Evolutionary conservation across 2,329 filamentous ascomycete species (phyloP), one percentile per base, ranked within the genome.

Genomic region (Fusarium keratoplasticum): DNA sequence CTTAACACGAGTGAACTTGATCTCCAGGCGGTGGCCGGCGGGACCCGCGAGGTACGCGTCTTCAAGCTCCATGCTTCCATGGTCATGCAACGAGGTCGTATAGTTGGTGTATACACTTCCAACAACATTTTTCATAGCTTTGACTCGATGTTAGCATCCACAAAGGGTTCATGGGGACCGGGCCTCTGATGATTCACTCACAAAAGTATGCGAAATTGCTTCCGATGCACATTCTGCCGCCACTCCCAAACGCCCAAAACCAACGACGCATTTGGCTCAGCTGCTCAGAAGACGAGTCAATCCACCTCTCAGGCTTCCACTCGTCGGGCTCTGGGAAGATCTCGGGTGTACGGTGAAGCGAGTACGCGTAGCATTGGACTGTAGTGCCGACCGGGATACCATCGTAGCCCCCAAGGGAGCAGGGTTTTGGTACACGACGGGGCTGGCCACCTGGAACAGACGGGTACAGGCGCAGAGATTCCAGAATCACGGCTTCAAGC

Each of bases 191-290:
- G 10, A 3, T 54, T 20, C 1, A 54, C 50, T 55, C 50, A 55
- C 50, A 55, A 55, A 55, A 55, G 22, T 61, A 61, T 3, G 66
- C 66, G 38, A 68, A 68, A 13, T 68, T 64, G 29, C 66, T 68
- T 18, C 66, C 66, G 5, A 68, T 60, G 20, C 66, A 68, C 66
- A 68, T 68, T 7, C 61, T 35, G 3, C 61, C 66, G 6, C 61
- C 66, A 20, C 66, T 68, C 20, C 66, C 66, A 44, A 68, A 68
- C 6, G 61, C 61, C 66, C 66, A 68, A 13, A 68, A 68, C 66
- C 66, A 68, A 1, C 61, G 40, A 7, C 61, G 54, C 58, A 60
- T 60, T 22, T 29, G n/a, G n/a, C 58, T 60, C 22, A 42, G 36
- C 11, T 60, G 58, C 25, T 60, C 58, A 22, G 58, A 38, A 14